Evolutionary conservation across 2,329 filamentous ascomycete species (phyloP).

Genomic region (Acrocalymma vagum): DNA sequence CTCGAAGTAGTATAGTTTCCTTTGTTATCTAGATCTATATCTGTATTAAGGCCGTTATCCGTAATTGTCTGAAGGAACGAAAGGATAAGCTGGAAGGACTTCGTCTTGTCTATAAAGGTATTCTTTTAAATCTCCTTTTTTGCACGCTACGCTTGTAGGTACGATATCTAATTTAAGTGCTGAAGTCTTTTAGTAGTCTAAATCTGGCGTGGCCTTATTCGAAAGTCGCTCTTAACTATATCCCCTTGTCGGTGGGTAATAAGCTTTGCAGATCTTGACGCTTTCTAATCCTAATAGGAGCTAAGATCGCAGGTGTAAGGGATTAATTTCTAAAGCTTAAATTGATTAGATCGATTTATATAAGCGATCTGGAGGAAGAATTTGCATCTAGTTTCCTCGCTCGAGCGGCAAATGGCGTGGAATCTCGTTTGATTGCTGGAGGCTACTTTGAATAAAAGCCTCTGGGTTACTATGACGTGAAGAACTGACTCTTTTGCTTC

Average conservation of each 20-base stretch:
- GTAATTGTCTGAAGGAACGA: constrained; percentile 8
- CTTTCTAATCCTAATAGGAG: constrained; percentile 10
- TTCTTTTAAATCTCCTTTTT: constrained; percentile 10
- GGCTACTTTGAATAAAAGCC: too few relatives aligned
- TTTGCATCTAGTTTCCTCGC: too few relatives aligned
- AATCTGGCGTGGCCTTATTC: constrained; percentile 9
- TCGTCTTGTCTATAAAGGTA: constrained; percentile 6
- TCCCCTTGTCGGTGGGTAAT: constrained; percentile 12
- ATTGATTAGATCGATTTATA: too few relatives aligned
- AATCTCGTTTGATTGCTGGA: too few relatives aligned
- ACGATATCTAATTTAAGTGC: constrained; percentile 11
- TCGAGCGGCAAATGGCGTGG: too few relatives aligned
- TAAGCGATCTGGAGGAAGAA: too few relatives aligned
- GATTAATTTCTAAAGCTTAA: too few relatives aligned
- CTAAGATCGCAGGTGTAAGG: too few relatives aligned
- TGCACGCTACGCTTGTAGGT: constrained; percentile 9
- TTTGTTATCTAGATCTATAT: constrained; percentile 9
- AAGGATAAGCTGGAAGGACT: constrained; percentile 13
- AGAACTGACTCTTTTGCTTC: too few relatives aligned
- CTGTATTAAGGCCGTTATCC: constrained; percentile 6
- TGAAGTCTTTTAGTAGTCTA: constrained; percentile 9
- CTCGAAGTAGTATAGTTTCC: constrained; percentile 13
- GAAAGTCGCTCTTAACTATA: constrained; percentile 10
- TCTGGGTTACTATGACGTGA: too few relatives aligned
- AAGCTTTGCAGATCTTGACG: constrained; percentile 10